Evolutionary conservation across 2,329 filamentous ascomycete species (phyloP).

Genomic region (Simplicillium sp.): DNA sequence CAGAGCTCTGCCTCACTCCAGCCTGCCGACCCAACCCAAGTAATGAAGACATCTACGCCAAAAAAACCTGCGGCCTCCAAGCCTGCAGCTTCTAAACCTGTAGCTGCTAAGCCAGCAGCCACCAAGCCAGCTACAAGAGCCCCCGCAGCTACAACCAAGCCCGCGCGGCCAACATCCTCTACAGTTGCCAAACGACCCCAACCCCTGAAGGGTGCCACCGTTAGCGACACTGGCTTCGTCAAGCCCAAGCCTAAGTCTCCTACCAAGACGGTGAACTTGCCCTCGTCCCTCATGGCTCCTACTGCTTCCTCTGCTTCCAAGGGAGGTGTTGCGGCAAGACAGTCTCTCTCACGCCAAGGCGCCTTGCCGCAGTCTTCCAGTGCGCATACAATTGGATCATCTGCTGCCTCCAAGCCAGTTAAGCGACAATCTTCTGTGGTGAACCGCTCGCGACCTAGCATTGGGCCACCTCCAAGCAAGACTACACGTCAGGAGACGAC

Average conservation of each 20-base stretch:
- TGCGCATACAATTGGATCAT: slow-evolving; percentile 22
- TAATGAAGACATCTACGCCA: slow-evolving; percentile 1
- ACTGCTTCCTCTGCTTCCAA: slow-evolving; percentile 63
- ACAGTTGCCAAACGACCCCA: slow-evolving; percentile 32
- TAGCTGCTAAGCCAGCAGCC: slow-evolving; percentile 12
- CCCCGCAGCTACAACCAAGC: slow-evolving; percentile 15
- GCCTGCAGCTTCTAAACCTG: slow-evolving; percentile 10
- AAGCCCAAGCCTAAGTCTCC: slow-evolving; percentile 59
- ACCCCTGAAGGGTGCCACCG: slow-evolving; percentile 27
- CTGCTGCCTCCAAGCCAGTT: slow-evolving; percentile 23
- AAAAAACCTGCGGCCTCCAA: slow-evolving; percentile 1
- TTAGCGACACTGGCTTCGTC: slow-evolving; percentile 31
- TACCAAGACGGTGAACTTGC: slow-evolving; percentile 57
- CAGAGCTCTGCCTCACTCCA: slow-evolving; percentile 20
- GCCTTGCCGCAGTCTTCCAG: slow-evolving; percentile 22
- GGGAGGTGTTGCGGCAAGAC: slow-evolving; percentile 16
- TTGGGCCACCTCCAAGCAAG: slow-evolving; percentile 52
- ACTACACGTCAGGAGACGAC: slow-evolving; percentile 31
- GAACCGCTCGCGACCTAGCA: slow-evolving; percentile 37
- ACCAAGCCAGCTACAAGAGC: slow-evolving; percentile 20
- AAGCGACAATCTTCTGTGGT: slow-evolving; percentile 36
- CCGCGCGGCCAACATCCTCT: slow-evolving; percentile 20
- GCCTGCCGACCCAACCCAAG: slow-evolving; percentile 17
- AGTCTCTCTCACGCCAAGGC: slow-evolving; percentile 17
- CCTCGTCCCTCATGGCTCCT: slow-evolving; percentile 58